Conservation (phyloP, 2,329 filamentous ascomycete genomes). For the Pseudocercospora macadamiae region DNA sequence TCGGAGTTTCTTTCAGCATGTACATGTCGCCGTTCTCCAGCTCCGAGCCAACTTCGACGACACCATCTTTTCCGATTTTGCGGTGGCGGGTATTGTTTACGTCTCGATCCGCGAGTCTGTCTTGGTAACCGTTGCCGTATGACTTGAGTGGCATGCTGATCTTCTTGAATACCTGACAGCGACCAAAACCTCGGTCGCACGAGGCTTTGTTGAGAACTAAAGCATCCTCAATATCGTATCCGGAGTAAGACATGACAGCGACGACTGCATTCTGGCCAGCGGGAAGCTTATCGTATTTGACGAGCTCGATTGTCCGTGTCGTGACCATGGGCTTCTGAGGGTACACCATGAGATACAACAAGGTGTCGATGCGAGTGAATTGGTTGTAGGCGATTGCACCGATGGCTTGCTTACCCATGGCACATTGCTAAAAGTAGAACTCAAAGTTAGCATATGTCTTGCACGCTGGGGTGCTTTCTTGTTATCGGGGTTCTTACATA, state of each 20-base stretch:
- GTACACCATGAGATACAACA: constrained; percentile 96
- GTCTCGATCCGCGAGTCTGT: constrained; percentile 64
- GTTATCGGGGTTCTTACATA: not conserved
- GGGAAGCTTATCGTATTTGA: constrained; percentile 95
- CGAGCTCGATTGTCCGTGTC: constrained; percentile 92
- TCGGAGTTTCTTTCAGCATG: constrained; percentile 84
- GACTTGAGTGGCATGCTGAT: constrained; percentile 83
- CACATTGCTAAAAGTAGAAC: constrained; percentile 74
- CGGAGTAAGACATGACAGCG: constrained; percentile 98
- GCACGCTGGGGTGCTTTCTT: too few species aligned
- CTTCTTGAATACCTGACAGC: constrained; percentile 98
- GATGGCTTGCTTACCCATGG: constrained; percentile 99
- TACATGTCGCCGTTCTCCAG: constrained; percentile 81
- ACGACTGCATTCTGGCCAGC: constrained; percentile 97
- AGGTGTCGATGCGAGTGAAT: constrained; percentile 92
- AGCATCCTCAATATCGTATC: constrained; percentile 99
- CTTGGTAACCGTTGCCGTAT: constrained; percentile 77
- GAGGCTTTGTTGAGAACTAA: constrained; percentile 96
- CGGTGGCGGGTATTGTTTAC: constrained; percentile 58
- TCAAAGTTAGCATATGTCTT: too few species aligned
- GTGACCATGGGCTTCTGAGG: constrained; percentile 98
- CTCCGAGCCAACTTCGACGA: constrained; percentile 82
- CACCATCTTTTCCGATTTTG: constrained; percentile 80
- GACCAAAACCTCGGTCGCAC: constrained; percentile 89
- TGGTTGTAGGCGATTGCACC: constrained; percentile 98